Conservation (phyloP, 495 filamentous ascomycete genomes). For the Aspergillus wentii region DNA sequence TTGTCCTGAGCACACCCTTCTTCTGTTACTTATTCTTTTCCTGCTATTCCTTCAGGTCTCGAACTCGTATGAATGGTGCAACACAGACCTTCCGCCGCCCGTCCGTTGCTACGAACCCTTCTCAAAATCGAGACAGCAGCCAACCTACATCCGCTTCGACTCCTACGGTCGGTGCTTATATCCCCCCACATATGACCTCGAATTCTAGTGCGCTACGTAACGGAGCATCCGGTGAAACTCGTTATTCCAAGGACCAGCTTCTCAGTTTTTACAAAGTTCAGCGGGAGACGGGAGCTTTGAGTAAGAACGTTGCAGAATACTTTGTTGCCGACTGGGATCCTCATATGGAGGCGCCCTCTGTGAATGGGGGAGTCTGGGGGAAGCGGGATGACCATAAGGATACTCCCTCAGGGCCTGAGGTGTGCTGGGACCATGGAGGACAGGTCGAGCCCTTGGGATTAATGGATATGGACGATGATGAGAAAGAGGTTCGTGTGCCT, state of each 20-base stretch:
- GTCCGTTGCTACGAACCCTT: slow-evolving; percentile 62
- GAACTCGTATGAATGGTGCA: slow-evolving; percentile 67
- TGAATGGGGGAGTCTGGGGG: slow-evolving; percentile 69
- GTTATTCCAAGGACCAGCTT: slow-evolving; percentile 82
- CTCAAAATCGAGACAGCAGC: slow-evolving; percentile 44
- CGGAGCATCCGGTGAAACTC: slow-evolving; percentile 48
- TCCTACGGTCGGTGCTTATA: slow-evolving; percentile 51
- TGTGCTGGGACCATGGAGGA: slow-evolving; percentile 86
- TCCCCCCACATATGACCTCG: slow-evolving; percentile 56
- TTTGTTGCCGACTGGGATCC: slow-evolving; percentile 76
- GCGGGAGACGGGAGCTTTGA: slow-evolving; percentile 48
- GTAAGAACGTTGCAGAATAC: slow-evolving; percentile 63
- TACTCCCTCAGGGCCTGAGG: slow-evolving; percentile 60
- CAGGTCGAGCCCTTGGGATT: slow-evolving; percentile 67
- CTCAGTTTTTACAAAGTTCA: slow-evolving; percentile 67
- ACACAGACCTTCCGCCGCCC: slow-evolving; percentile 84
- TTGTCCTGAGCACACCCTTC: not conserved
- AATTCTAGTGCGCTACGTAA: slow-evolving; percentile 49
- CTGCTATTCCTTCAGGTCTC: slow-evolving; percentile 48
- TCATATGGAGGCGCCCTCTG: slow-evolving; percentile 54
- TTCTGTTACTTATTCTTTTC: slow-evolving; percentile 3
- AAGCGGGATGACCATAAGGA: slow-evolving; percentile 66
- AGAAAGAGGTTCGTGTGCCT: slow-evolving; percentile 65
- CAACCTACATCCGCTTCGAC: slow-evolving; percentile 45
- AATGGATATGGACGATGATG: slow-evolving; percentile 72